Evolutionary conservation across 2,329 filamentous ascomycete genomes (phyloP).

Genomic region (Decorospora gaudefroyi): DNA sequence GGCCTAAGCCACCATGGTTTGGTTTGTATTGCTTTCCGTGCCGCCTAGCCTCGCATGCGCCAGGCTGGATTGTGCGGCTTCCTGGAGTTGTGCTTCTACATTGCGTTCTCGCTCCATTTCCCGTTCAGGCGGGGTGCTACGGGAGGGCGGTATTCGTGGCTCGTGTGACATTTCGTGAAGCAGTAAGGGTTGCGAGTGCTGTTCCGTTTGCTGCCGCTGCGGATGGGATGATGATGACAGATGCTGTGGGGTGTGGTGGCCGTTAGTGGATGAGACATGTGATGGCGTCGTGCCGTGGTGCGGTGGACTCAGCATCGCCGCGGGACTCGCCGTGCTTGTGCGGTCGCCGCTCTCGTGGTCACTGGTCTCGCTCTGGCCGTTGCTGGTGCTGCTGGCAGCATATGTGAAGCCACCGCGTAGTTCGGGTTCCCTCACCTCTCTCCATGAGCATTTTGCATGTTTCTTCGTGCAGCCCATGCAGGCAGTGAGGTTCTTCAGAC

Average conservation of each 20-base stretch:
- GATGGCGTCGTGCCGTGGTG: constrained; percentile 31
- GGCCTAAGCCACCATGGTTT: constrained; percentile 34
- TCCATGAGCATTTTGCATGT: constrained; percentile 87
- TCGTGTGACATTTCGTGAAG: constrained; percentile 24
- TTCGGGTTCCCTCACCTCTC: constrained; percentile 76
- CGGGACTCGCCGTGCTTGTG: constrained; percentile 38
- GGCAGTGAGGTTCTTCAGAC: constrained; percentile 82
- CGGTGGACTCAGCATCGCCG: constrained; percentile 32
- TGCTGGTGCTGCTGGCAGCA: constrained; percentile 29
- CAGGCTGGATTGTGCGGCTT: constrained; percentile 42
- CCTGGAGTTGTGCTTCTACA: constrained; percentile 40
- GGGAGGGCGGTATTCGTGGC: constrained; percentile 19
- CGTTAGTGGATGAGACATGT: constrained; percentile 22
- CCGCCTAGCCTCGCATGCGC: constrained; percentile 32
- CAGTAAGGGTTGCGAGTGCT: constrained; percentile 2
- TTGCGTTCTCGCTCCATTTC: constrained; percentile 29
- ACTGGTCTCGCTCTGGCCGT: constrained; percentile 41
- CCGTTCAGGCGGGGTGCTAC: constrained; percentile 31
- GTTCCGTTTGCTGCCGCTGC: constrained; percentile 7
- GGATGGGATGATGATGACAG: no score
- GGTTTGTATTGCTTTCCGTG: constrained; percentile 22
- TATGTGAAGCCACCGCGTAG: constrained; percentile 44
- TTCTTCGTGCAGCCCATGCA: constrained; percentile 89
- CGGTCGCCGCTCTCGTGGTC: constrained; percentile 36
- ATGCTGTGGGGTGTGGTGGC: constrained; percentile 29